phyloP scores from a whole-genome alignment of 2,329 filamentous ascomycete genomes.

The Fusarium sp. region DNA sequence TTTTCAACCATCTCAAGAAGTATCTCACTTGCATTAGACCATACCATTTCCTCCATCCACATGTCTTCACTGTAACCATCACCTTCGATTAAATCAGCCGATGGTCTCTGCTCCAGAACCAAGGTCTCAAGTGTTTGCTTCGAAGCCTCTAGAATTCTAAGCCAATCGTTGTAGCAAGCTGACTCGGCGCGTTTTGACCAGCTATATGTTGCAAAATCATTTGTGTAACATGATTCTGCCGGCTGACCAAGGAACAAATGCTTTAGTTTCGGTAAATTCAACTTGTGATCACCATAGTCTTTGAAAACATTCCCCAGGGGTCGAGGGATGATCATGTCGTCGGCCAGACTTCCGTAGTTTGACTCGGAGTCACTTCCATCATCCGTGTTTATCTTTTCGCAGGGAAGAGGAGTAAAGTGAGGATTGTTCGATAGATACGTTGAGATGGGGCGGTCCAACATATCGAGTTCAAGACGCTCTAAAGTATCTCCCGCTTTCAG shows the following conservation, averaged over 20 bases:
- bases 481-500: background rate
- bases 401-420: background rate
- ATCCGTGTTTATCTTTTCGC: background rate
- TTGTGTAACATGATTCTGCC: background rate
- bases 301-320: background rate
- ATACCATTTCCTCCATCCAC: background rate
- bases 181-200: slow-evolving; percentile 5
- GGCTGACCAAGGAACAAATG: background rate
- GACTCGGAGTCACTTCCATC: background rate
- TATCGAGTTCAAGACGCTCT: slow-evolving; percentile 22
- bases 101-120: slow-evolving; percentile 1
- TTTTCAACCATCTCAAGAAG: background rate
- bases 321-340: background rate
- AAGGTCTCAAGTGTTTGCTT: background rate
- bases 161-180: background rate
- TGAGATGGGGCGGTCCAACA: slow-evolving; percentile 14
- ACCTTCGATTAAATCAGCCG: background rate
- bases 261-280: background rate
- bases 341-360: background rate
- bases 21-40: background rate
- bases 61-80: background rate
- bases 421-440: fast-evolving
- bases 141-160: background rate
- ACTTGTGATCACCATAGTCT: fast-evolving
- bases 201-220: background rate